Base-by-base conservation (phyloP, 1,284 basidiomycete species). In the Boletellus deceptivus region DNA sequence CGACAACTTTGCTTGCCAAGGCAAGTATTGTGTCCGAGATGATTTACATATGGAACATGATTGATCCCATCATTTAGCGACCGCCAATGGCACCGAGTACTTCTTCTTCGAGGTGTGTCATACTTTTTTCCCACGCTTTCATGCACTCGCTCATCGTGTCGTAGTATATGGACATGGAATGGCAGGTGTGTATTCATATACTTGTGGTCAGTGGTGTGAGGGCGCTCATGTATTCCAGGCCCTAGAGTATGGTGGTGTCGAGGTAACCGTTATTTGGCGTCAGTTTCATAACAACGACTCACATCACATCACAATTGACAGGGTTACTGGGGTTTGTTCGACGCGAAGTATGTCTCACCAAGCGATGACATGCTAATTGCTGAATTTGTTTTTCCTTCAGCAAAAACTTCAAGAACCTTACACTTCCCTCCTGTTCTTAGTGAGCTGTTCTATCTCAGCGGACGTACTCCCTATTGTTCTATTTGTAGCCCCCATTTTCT, bases 1-100 rank as follows among this genome's bases (percentile, higher is more conserved):
- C 45, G 78, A 96, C 63, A 83, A 79, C 0, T 98, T 92, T 61
- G 85, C 95, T 25, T 98, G 95, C 68, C 80, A 87, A 59, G 69
- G 67, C 43, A 48, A 55, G 64, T 54, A 8, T n/a, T 40, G 16
- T 13, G 31, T 43, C 25, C 16, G 10, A 46, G 8, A 17, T 27
- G n/a, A 41, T 48, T 49, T 36, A 10, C 45, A 25, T 27, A 22
- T 37, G 27, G 49, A 45, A n/a, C 7, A 8, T 6, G n/a, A 50
- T 47, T 55, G 31, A 69, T 46, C 2, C 6, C 22, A 10, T 42
- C 13, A 13, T 50, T 13, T 44, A 66, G 89, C 93, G 10, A 98
- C 94, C 69, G 50, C 67, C 33, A 90, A 93, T 58, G 78, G 80
- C 34, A 90, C 91, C 7, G 74, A 82, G n/a, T 94, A 93, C 74